phyloP scores from a whole-genome alignment of 179 eudicot genomes.

The Silene noctiflora region DNA sequence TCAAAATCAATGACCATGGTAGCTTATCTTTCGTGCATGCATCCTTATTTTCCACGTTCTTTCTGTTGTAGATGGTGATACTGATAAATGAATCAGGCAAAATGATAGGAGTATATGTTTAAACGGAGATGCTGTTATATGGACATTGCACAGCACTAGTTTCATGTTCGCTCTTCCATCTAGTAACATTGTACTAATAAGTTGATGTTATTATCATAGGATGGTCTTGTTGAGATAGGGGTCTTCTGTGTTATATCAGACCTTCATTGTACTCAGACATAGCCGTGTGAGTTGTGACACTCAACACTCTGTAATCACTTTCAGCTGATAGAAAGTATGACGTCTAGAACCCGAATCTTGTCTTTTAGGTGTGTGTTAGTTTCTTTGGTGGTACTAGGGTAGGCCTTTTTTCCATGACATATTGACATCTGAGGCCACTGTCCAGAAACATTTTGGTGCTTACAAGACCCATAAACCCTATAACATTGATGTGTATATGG shows the following conservation, averaged over 20 bases:
- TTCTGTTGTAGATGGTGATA: not conserved
- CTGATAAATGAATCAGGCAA: not conserved
- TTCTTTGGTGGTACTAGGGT: not conserved
- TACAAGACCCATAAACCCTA: not conserved
- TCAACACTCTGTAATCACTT: not conserved
- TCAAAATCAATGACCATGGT: not conserved
- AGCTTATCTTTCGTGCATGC: not conserved
- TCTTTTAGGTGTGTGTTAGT: not conserved
- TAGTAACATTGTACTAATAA: not conserved
- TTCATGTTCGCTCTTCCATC: not conserved
- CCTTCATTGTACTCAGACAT: not conserved
- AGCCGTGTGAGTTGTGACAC: not conserved
- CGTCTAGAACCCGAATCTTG: not conserved
- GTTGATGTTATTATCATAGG: not conserved
- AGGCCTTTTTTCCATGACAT: not conserved
- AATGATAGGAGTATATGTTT: not conserved
- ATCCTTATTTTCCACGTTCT: not conserved
- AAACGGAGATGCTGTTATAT: not conserved
- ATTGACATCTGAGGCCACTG: not conserved
- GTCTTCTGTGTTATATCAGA: not conserved
- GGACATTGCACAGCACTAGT: not conserved
- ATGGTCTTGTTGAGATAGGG: slow-evolving; percentile 6
- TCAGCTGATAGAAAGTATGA: not conserved
- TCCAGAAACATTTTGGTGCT: not conserved
- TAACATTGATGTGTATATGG: not conserved